phyloP scores from a whole-genome alignment of 202 grass and related monocot species.

The Dendrocalamus latiflorus region DNA sequence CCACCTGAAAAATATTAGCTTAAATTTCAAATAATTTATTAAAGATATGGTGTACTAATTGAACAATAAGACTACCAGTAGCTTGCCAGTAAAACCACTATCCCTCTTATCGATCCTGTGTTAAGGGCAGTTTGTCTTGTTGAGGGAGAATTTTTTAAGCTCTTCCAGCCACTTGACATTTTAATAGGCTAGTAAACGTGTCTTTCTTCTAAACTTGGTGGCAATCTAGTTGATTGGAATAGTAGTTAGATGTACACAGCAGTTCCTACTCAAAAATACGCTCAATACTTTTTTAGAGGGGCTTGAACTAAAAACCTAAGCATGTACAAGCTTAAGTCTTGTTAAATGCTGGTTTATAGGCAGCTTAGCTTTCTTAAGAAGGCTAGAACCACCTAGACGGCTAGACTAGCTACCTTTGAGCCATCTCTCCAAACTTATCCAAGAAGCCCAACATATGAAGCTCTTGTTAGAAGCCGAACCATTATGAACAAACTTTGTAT shows the following conservation, averaged over 20 bases:
- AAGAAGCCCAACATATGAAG: conserved; percentile 16
- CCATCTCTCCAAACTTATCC: background rate
- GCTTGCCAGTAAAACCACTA: background rate
- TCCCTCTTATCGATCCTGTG: background rate
- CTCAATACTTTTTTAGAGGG: background rate
- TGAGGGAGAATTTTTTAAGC: background rate
- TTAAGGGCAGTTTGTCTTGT: background rate
- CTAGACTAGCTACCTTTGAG: conserved; percentile 8
- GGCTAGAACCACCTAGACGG: background rate
- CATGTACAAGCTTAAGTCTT: background rate
- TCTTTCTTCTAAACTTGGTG: conserved; percentile 14
- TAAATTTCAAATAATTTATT: background rate
- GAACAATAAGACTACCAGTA: conserved; percentile 3
- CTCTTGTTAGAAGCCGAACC: conserved; percentile 15
- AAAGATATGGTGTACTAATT: background rate
- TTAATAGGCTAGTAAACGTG: background rate
- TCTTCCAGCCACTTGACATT: background rate
- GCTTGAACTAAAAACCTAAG: background rate
- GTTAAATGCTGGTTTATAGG: background rate
- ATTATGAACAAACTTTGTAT: conserved; percentile 25
- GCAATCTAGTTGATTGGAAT: background rate
- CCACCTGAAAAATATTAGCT: conserved; percentile 56
- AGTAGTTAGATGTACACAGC: background rate
- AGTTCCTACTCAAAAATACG: background rate
- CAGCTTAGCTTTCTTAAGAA: conserved; percentile 7